Conservation (phyloP, 768 basidiomycete genomes). For the Symmetrospora coprosmae region DNA sequence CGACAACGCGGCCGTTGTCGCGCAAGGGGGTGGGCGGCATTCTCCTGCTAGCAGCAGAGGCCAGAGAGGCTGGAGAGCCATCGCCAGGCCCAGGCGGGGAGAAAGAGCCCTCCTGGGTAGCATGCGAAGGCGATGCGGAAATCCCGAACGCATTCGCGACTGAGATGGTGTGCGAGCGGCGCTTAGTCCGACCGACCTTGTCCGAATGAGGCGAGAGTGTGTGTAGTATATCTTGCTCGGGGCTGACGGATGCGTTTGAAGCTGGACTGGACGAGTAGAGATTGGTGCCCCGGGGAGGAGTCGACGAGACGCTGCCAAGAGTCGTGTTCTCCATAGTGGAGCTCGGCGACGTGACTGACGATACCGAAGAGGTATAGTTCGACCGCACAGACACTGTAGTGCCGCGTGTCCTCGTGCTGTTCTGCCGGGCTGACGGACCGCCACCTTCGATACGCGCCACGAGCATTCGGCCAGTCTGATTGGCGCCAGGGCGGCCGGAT, state of each 20-base stretch:
- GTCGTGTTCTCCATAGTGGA: not conserved
- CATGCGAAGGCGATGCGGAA: not conserved
- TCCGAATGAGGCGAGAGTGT: not conserved
- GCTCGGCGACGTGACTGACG: not conserved
- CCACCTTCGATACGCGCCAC: not conserved
- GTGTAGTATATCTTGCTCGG: not conserved
- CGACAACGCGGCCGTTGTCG: not conserved
- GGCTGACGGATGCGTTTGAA: not conserved
- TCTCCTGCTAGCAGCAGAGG: not conserved
- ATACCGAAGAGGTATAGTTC: not conserved
- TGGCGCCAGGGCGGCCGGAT: not conserved
- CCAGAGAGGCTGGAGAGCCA: too few species aligned
- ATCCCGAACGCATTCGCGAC: not conserved
- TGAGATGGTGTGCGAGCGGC: conserved; percentile 14
- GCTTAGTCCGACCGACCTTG: not conserved
- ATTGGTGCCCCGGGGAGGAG: not conserved
- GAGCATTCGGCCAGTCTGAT: not conserved
- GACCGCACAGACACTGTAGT: not conserved
- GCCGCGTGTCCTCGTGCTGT: not conserved
- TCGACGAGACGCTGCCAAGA: not conserved
- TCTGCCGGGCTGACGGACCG: not conserved
- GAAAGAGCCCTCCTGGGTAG: not conserved
- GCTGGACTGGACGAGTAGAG: conserved; percentile 2
- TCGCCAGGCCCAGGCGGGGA: not conserved
- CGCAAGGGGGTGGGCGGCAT: not conserved